These are phyloP conservation scores for Schizochytrium sp. DNA, from an alignment of 108 stramenopile genomes.

Conservation along the genomic window DNA sequence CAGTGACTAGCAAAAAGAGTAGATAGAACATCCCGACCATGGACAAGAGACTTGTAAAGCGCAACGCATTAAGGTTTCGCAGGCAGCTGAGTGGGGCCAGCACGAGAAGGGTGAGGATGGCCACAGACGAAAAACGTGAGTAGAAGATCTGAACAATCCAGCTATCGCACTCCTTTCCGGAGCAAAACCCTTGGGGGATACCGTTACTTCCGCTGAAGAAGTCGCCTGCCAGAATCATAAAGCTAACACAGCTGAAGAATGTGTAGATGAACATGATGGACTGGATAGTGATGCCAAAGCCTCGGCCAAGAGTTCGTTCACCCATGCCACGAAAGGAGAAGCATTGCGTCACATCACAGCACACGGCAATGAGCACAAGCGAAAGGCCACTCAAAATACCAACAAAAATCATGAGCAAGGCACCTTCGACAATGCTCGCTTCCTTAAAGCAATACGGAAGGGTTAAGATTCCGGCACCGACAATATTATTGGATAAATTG, in stretches of 20 bases:
- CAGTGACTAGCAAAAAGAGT: not conserved
- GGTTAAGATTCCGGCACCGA: slow-evolving; percentile 51
- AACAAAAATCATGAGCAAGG: not conserved
- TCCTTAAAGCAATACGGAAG: slow-evolving; percentile 51
- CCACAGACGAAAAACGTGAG: not conserved
- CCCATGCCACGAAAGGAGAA: slow-evolving; percentile 49
- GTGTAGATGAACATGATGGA: slow-evolving; percentile 39
- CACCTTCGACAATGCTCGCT: slow-evolving; percentile 19
- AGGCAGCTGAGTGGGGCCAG: slow-evolving; percentile 54
- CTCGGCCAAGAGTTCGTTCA: slow-evolving; percentile 24
- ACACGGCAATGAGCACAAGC: not conserved
- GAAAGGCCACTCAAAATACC: not conserved
- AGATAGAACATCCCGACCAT: slow-evolving; percentile 58
- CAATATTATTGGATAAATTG: slow-evolving; percentile 20
- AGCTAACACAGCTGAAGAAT: slow-evolving; percentile 60
- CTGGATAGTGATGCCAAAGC: slow-evolving; percentile 19
- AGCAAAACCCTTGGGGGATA: slow-evolving; percentile 48
- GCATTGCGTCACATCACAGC: not conserved
- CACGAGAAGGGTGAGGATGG: not conserved
- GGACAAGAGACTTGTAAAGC: slow-evolving; percentile 51
- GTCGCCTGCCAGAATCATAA: slow-evolving; percentile 60
- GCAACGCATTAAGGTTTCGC: slow-evolving; percentile 45
- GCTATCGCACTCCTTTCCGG: slow-evolving; percentile 5
- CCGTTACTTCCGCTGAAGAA: slow-evolving; percentile 46
- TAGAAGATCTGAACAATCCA: slow-evolving; percentile 22